A percentile compares a stretch with the other conserved stretches of the same genome.
Evolutionary conservation across 2,329 filamentous ascomycete species (phyloP).

Genomic region (Talaromyces albobiverticillius): DNA sequence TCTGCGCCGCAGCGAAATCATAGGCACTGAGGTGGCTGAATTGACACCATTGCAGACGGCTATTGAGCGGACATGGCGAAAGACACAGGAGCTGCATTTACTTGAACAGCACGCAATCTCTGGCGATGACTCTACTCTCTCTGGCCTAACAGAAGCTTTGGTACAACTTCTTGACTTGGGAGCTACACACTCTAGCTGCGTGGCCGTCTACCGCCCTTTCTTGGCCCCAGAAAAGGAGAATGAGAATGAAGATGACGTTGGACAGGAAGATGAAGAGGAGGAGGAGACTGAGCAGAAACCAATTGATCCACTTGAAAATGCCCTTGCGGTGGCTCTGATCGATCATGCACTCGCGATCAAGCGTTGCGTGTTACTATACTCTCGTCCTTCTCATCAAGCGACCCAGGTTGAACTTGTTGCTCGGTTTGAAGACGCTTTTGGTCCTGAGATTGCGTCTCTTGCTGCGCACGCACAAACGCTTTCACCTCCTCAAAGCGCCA

Average conservation of each 20-base stretch:
- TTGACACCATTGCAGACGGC: slow-evolving; percentile 80
- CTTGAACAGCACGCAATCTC: slow-evolving; percentile 73
- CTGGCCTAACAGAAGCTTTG: slow-evolving; percentile 70
- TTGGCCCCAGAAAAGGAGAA: slow-evolving; percentile 54
- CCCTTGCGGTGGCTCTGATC: slow-evolving; percentile 78
- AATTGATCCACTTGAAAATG: slow-evolving; percentile 63
- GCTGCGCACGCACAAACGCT: slow-evolving; percentile 37
- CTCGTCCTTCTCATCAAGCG: slow-evolving; percentile 55
- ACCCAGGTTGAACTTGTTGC: slow-evolving; percentile 37
- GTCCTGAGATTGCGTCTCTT: slow-evolving; percentile 64
- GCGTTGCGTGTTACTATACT: slow-evolving; percentile 70
- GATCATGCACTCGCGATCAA: slow-evolving; percentile 89
- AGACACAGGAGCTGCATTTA: slow-evolving; percentile 77
- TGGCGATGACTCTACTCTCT: slow-evolving; percentile 68
- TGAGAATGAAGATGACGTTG: slow-evolving; percentile 45
- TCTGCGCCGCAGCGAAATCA: slow-evolving; percentile 78
- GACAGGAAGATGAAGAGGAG: slow-evolving; percentile 41
- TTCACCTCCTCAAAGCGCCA: slow-evolving; percentile 42
- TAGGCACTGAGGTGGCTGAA: slow-evolving; percentile 63
- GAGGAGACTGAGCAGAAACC: slow-evolving; percentile 50
- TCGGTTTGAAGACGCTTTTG: slow-evolving; percentile 46
- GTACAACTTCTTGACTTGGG: slow-evolving; percentile 75
- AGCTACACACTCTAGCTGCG: slow-evolving; percentile 69
- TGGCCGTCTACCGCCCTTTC: slow-evolving; percentile 73
- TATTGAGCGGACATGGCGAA: slow-evolving; percentile 83